Evolutionary conservation across 1,139 yeast species (phyloP), one percentile per base, ranked within the genome.

Genomic region (Geotrichum restrictum): DNA sequence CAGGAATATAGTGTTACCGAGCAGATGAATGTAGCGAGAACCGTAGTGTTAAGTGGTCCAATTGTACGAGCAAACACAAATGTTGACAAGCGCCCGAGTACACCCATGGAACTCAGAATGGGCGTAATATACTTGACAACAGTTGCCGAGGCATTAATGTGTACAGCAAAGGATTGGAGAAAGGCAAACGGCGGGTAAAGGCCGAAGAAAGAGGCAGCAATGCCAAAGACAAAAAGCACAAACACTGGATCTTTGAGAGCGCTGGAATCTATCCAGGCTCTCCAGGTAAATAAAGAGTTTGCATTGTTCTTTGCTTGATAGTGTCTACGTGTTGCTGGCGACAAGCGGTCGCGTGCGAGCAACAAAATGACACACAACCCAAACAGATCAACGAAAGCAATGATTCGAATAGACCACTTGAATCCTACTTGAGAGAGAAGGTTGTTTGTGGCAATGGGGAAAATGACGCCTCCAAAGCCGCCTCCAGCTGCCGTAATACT

Each of bases 401-500:
- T 60, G 5, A 71, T 65, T 31, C 78, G 64, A 58, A 78, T 79
- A 1, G 78, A 72, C 73, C 85, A 68, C 61, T 67, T 65, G 65
- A 72, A 60, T 58, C 83, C 82, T 64, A 79, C 66, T 50, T 65
- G 56, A 36, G 59, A 45, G 47, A 72, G 63, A 24, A 75, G 57
- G 10, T 61, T 60, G 21, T 71, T 62, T 3, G 71, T 64, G 6
- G 68, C 69, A 52, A 73, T 68, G 0, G 78, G 76, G 67, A 74
- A 74, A 29, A 72, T 72, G 18, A 82, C 74, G 3, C 86, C 86
- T 1, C 85, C 87, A 10, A 74, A 66, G 16, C 83, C 80, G 2
- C 83, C 74, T 0, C 85, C 85, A 0, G 80, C 74, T 0, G 82
- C 73, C 0, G 79, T 77, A 0, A 81, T 58, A 3, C 84, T 82